Conservation (phyloP, 495 filamentous ascomycete species). For the Margaritispora aquatica region DNA sequence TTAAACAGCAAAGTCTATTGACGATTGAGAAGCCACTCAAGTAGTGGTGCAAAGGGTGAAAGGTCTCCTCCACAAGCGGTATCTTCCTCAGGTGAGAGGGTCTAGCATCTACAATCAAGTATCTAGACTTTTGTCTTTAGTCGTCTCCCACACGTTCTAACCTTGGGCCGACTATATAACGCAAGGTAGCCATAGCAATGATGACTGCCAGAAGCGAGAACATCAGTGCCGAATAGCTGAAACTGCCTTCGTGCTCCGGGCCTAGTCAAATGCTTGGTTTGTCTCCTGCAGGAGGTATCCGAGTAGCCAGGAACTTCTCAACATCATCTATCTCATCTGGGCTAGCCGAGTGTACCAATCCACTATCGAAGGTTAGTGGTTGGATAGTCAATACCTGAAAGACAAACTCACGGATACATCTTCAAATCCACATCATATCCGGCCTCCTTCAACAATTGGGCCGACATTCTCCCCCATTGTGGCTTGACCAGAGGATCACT, state of each 20-base stretch:
- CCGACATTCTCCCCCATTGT: conserved; percentile 60
- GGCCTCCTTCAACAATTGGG: conserved; percentile 52
- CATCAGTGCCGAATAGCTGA: not conserved
- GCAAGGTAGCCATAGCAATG: not conserved
- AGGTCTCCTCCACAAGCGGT: too few relatives aligned
- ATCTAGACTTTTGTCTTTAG: not conserved
- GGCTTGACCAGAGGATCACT: conserved; percentile 64
- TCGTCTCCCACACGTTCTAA: not conserved
- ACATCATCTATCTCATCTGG: conserved; percentile 77
- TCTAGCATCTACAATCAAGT: too few relatives aligned
- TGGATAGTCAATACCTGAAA: not conserved
- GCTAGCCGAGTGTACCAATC: conserved; percentile 70
- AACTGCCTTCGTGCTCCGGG: not conserved
- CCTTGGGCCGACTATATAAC: not conserved
- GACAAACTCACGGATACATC: conserved; percentile 57
- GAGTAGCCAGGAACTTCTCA: conserved; percentile 64
- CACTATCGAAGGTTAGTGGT: conserved; percentile 31
- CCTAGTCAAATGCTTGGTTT: conserved; percentile 22
- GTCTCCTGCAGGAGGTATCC: conserved; percentile 47
- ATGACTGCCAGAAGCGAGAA: not conserved
- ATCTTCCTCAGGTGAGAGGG: too few relatives aligned
- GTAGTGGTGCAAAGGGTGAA: too few relatives aligned
- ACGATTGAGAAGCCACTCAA: too few relatives aligned
- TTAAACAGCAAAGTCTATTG: too few relatives aligned
- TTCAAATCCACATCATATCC: conserved; percentile 70